Conservation (phyloP, 2,329 filamentous ascomycete genomes). For the Aspergillus floridensis region DNA sequence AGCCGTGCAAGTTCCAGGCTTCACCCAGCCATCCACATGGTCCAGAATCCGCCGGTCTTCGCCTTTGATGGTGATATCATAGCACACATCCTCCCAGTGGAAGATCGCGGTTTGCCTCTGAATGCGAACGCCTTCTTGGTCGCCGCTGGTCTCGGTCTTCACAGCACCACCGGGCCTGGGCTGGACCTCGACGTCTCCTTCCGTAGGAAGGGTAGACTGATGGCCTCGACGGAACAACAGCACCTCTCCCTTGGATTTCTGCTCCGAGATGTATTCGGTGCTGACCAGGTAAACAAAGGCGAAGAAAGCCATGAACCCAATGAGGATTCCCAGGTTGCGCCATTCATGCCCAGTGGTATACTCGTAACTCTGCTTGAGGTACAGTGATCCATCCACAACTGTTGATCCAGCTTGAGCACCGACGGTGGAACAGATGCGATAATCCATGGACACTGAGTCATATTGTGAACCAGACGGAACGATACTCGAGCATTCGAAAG, state of each 20-base stretch:
- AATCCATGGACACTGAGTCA: slow-evolving; percentile 22
- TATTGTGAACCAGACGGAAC: slow-evolving; percentile 45
- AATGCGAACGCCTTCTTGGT: slow-evolving; percentile 41
- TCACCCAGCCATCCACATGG: slow-evolving; percentile 87
- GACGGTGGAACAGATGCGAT: slow-evolving; percentile 56
- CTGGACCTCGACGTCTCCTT: slow-evolving; percentile 2
- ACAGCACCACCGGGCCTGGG: slow-evolving; percentile 17
- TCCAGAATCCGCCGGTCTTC: slow-evolving; percentile 73
- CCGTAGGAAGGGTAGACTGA: not conserved
- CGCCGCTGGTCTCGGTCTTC: slow-evolving; percentile 27
- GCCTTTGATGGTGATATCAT: slow-evolving; percentile 75
- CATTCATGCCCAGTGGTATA: slow-evolving; percentile 62
- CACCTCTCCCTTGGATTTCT: slow-evolving; percentile 72
- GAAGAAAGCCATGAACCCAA: slow-evolving; percentile 61
- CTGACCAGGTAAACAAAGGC: slow-evolving; percentile 54
- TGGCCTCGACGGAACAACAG: slow-evolving; percentile 64
- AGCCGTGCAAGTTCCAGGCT: slow-evolving; percentile 83
- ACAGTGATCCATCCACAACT: slow-evolving; percentile 59
- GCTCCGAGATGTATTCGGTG: slow-evolving; percentile 49
- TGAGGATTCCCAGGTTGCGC: slow-evolving; percentile 66
- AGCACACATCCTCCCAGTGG: slow-evolving; percentile 81
- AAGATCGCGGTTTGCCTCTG: slow-evolving; percentile 72
- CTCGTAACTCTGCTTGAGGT: slow-evolving; percentile 52
- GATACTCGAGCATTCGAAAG: slow-evolving; percentile 51
- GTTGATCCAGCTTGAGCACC: slow-evolving; percentile 54